Conservation (phyloP, 331 rosid genomes). For the Quercus phellos region DNA sequence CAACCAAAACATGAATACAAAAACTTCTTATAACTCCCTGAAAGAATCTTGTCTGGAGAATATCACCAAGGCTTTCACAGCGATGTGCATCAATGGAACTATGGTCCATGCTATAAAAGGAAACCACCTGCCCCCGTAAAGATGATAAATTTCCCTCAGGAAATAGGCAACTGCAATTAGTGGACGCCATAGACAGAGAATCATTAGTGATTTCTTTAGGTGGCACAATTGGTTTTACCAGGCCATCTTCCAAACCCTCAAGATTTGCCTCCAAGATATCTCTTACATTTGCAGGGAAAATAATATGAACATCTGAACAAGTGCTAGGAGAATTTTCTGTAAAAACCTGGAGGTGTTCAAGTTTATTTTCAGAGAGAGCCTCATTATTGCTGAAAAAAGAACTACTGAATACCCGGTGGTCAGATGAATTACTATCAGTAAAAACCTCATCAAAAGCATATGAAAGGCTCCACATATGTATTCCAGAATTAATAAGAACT, state of each 20-base stretch:
- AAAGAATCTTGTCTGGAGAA: slow-evolving; percentile 36
- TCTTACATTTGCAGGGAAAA: slow-evolving; percentile 43
- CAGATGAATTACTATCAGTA: slow-evolving; percentile 22
- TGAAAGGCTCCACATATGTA: slow-evolving; percentile 61
- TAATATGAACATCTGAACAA: slow-evolving; percentile 60
- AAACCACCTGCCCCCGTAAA: slow-evolving; percentile 54
- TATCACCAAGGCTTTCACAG: slow-evolving; percentile 28
- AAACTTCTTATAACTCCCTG: slow-evolving; percentile 32
- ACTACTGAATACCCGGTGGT: slow-evolving; percentile 22
- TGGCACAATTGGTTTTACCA: slow-evolving; percentile 28
- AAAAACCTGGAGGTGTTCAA: slow-evolving; percentile 30
- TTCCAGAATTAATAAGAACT: slow-evolving; percentile 41
- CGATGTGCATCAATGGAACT: slow-evolving; percentile 33
- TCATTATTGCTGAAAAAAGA: slow-evolving; percentile 21
- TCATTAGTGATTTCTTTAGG: slow-evolving; percentile 26
- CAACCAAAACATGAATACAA: slow-evolving; percentile 70
- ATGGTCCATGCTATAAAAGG: slow-evolving; percentile 39
- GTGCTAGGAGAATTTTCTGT: slow-evolving; percentile 21
- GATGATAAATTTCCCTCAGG: slow-evolving; percentile 71
- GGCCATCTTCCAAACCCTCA: slow-evolving; percentile 27
- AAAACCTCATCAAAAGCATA: slow-evolving; percentile 44
- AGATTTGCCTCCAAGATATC: slow-evolving; percentile 29
- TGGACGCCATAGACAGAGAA: slow-evolving; percentile 25
- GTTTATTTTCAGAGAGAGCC: slow-evolving; percentile 28
- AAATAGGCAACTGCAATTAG: slow-evolving; percentile 40